phyloP scores from a whole-genome alignment of 208 protist species.

The Leishmania lainsoni region DNA sequence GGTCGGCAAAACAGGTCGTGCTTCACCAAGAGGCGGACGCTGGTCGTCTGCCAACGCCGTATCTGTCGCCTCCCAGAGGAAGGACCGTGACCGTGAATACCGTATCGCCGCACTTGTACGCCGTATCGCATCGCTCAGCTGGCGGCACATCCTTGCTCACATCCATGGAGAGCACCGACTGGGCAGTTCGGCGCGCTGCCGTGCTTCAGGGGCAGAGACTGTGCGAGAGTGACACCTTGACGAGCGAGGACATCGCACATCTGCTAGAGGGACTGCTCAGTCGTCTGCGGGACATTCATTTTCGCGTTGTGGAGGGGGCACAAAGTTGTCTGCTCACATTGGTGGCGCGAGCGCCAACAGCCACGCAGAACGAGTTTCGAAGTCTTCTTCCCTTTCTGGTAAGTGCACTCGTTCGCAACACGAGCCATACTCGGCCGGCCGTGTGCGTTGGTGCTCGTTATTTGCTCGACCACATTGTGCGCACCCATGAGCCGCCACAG shows the following conservation, averaged over 20 bases:
- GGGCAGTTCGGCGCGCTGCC: constrained; percentile 28
- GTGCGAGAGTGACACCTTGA: constrained; percentile 12
- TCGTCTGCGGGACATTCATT: constrained; percentile 59
- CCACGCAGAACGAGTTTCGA: constrained; percentile 7
- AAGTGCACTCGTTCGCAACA: constrained; percentile 8
- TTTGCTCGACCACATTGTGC: constrained; percentile 12
- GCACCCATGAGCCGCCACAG: constrained; percentile 5
- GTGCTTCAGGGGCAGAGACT: constrained; percentile 5
- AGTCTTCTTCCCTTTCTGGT: neutral
- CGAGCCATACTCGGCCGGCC: constrained; percentile 7
- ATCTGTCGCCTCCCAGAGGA: too few species aligned
- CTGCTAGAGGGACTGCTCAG: constrained; percentile 20
- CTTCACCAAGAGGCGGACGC: neutral
- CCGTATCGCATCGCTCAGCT: neutral
- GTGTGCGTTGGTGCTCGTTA: constrained; percentile 10
- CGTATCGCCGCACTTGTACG: neutral
- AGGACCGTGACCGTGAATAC: neutral
- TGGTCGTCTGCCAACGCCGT: neutral
- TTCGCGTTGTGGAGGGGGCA: constrained; percentile 44
- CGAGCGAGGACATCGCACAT: neutral
- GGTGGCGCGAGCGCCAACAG: constrained; percentile 1
- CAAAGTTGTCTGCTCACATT: constrained; percentile 32
- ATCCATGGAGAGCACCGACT: constrained; percentile 41
- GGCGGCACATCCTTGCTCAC: constrained; percentile 8
- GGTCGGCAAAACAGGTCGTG: neutral